Evolutionary conservation across 805 yeast genomes (phyloP).

Genomic region (Vanderwaltozyma tropicalis): DNA sequence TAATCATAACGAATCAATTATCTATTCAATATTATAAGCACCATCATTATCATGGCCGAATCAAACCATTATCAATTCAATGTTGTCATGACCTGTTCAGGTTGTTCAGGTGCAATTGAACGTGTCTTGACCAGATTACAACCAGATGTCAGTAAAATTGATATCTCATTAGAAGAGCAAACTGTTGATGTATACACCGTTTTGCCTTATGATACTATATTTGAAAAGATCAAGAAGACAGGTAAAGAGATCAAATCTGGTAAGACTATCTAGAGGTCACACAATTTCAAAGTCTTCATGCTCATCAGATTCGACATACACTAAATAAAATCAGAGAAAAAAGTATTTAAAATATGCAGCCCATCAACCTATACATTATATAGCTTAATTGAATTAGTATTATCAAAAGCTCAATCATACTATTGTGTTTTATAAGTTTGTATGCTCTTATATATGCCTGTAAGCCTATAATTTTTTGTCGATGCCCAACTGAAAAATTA

Average conservation of each 20-base stretch:
- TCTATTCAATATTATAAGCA: background rate
- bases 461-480: too few species aligned
- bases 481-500: too few species aligned
- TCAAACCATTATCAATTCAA: slow-evolving; percentile 56
- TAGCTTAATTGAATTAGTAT: too few species aligned
- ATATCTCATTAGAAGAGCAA: slow-evolving; percentile 72
- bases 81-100: slow-evolving; percentile 78
- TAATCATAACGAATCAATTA: too few species aligned
- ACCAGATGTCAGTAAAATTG: slow-evolving; percentile 58
- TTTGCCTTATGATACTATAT: slow-evolving; percentile 66
- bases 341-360: slow-evolving; percentile 4
- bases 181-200: slow-evolving; percentile 65
- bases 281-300: background rate
- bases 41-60: background rate
- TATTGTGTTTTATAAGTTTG: too few species aligned
- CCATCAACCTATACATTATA: too few species aligned
- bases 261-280: slow-evolving; percentile 29
- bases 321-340: background rate
- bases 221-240: slow-evolving; percentile 73
- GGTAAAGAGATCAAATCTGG: slow-evolving; percentile 78
- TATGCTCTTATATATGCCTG: too few species aligned
- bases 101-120: slow-evolving; percentile 81
- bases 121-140: slow-evolving; percentile 59
- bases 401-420: too few species aligned
- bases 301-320: background rate